Evolutionary conservation across 2,329 filamentous ascomycete genomes (phyloP), one percentile per base, ranked within the genome.

Genomic region (Magnaporthiopsis rhizophila): DNA sequence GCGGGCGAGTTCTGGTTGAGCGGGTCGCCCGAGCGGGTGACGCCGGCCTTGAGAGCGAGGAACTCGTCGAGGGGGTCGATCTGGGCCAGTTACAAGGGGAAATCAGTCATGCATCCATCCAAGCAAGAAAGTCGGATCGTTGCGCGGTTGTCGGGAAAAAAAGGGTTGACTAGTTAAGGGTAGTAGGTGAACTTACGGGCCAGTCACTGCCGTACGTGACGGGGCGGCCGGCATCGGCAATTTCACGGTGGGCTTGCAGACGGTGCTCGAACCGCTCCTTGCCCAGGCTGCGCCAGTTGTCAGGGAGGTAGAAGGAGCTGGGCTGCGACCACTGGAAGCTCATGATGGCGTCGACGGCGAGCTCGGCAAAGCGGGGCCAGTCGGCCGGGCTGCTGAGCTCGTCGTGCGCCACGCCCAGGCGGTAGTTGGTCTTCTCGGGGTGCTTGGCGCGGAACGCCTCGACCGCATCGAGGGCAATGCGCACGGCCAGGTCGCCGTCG

Each of bases 141-240:
- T 11, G 11, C 11, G 34, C 2, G 12, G 26, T 58, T 3, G 15
- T 2, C 2, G 34, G 34, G 6, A 7, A 45, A 18, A 9, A 36
- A 36, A 2, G 34, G 13, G 58, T 50, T n/a, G 61, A 34, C 38
- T 34, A 45, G 58, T 13, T 21, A 57, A 38, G 7, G 18, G 13
- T 30, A 58, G 28, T n/a, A 28, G 34, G 50, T 38, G 11, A 32
- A 58, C 58, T 32, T 65, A 79, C 65, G 67, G 70, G 65, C 77
- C 79, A 60, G 18, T 60, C 59, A 21, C 59, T 60, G 18, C 59
- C 59, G n/a, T 36, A 60, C 4, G 59, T 60, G n/a, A 60, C 7
- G 6, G 38, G 32, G 11, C 59, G 18, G 12, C 59, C 59, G 9
- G 15, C 38, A 12, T 60, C 59, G 21, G 26, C 38, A n/a, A 60